These are phyloP conservation scores for Bretziella fagacearum DNA, from an alignment of 2,329 filamentous ascomycete species.

Conservation along the genomic window DNA sequence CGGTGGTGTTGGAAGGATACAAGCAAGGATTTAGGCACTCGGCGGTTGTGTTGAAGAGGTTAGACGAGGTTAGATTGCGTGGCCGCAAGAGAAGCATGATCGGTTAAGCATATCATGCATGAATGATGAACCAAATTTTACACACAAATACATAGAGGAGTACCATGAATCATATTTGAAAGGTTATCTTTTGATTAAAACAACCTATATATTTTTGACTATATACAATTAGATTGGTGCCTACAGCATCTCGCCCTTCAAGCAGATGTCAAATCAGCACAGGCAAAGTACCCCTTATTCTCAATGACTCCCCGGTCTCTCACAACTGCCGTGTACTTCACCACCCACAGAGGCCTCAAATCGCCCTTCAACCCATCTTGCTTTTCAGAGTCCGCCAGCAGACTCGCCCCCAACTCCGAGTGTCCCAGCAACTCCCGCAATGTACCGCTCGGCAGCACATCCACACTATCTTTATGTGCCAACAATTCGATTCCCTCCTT, in stretches of 20 bases:
- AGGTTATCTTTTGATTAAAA: background rate
- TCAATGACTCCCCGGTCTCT: conserved; percentile 89
- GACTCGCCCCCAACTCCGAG: conserved; percentile 52
- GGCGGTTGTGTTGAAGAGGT: conserved; percentile 53
- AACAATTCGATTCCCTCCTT: conserved; percentile 68
- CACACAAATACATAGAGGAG: background rate
- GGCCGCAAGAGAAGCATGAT: conserved; percentile 96
- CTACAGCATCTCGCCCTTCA: no score
- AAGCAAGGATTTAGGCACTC: conserved; percentile 58
- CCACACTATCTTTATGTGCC: conserved; percentile 85
- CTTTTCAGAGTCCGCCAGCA: conserved; percentile 38
- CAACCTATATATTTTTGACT: background rate
- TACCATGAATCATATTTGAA: background rate
- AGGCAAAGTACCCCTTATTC: conserved; percentile 94
- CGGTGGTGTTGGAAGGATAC: conserved; percentile 59
- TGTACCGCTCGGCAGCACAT: conserved; percentile 75
- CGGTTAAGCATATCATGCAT: conserved; percentile 33
- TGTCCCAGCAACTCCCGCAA: conserved; percentile 67
- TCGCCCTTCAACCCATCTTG: conserved; percentile 52
- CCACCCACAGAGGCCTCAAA: conserved; percentile 79
- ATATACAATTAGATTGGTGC: no score
- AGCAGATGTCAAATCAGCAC: conserved; percentile 47
- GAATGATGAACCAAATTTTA: background rate
- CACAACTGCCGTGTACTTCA: conserved; percentile 93
- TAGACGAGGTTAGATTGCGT: conserved; percentile 86